phyloP scores from a whole-genome alignment of 2,329 filamentous ascomycete genomes.

The Xylariaceae sp. region DNA sequence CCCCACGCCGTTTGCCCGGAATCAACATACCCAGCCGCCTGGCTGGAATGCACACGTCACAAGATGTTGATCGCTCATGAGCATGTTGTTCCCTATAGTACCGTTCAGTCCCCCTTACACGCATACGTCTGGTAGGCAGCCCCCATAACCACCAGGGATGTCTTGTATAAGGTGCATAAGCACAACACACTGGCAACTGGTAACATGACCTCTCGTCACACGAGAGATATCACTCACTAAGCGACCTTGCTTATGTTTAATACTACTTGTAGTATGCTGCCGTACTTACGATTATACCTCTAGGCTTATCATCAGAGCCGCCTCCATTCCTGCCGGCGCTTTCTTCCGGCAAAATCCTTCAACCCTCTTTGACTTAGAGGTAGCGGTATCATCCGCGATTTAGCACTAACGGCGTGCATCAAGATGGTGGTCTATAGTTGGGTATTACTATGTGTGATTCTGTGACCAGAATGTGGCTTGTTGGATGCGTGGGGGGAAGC shows the following conservation, averaged over 20 bases:
- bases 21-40: not conserved
- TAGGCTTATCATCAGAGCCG: constrained; percentile 4
- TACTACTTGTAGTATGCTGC: too few relatives aligned
- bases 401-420: not conserved
- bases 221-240: too few relatives aligned
- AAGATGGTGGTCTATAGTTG: constrained; percentile 2
- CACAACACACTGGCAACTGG: too few relatives aligned
- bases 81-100: too few relatives aligned
- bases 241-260: too few relatives aligned
- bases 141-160: too few relatives aligned
- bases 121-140: too few relatives aligned
- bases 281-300: too few relatives aligned
- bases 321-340: not conserved
- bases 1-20: not conserved
- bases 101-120: too few relatives aligned
- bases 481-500: constrained; percentile 13
- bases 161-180: constrained; percentile 1
- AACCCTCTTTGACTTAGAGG: not conserved
- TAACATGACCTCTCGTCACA: too few relatives aligned
- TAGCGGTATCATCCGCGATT: constrained; percentile 14
- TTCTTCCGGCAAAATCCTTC: constrained; percentile 11
- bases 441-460: not conserved
- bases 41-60: too few relatives aligned
- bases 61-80: too few relatives aligned
- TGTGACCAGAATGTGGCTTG: not conserved